phyloP scores from a whole-genome alignment of 192 early-diverging fungal species.

The Geranomyces variabilis region DNA sequence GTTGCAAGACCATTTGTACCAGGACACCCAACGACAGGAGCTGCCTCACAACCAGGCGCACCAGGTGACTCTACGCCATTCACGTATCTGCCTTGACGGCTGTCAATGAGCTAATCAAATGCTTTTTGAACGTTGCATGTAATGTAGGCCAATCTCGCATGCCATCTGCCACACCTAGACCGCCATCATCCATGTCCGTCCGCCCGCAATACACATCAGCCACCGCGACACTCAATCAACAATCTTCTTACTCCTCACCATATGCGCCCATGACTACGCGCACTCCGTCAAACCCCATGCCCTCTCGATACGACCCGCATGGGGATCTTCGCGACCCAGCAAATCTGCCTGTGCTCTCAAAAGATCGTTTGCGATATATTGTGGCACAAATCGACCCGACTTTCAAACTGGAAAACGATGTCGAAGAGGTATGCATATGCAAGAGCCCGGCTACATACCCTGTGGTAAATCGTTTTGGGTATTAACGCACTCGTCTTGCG shows the following conservation, averaged over 20 bases:
- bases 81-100: too few relatives aligned
- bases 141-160: too few relatives aligned
- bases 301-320: slow-evolving; percentile 6
- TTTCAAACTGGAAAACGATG: slow-evolving; percentile 21
- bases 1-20: background rate
- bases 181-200: background rate
- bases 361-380: slow-evolving; percentile 17
- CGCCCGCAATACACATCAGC: too few relatives aligned
- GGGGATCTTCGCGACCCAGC: slow-evolving; percentile 8
- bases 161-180: background rate
- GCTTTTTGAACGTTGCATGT: too few relatives aligned
- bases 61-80: too few relatives aligned
- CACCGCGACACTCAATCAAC: too few relatives aligned
- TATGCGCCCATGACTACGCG: background rate
- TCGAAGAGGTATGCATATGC: slow-evolving; percentile 26
- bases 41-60: too few relatives aligned
- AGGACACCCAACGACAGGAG: too few relatives aligned
- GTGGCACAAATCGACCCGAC: slow-evolving; percentile 28
- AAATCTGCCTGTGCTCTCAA: slow-evolving; percentile 19
- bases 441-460: too few relatives aligned
- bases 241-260: too few relatives aligned
- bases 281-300: background rate
- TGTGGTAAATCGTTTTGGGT: background rate
- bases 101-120: too few relatives aligned
- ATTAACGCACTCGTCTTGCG: background rate